Base-by-base conservation (phyloP, 345 rosid species). In the Erodium maritimum region DNA sequence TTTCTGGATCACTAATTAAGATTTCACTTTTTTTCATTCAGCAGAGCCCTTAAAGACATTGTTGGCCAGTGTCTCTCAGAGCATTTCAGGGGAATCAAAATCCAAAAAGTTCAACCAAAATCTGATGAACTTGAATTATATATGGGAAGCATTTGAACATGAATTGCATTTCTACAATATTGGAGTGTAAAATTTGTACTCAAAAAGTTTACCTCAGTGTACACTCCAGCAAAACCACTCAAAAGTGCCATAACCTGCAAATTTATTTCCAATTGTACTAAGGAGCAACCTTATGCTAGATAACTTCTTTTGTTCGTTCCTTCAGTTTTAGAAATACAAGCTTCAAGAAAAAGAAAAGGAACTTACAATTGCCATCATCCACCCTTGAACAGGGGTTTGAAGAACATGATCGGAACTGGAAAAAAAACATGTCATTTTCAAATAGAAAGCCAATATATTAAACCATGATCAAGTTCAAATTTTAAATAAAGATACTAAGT, bases 311-410 rank as follows among this genome's bases (percentile, higher is more conserved):
- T 25, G 33, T 61, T 50, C 5, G 37, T 59, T 53, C 19, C 62
- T 19, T 69, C 57, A 54, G 52, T 52, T 19, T 21, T 42, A 10
- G n/a, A 23, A 63, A 19, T 34, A 68, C 58, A 14, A 56, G 63
- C 42, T 48, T 48, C 55, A 69, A 46, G 50, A 21, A 45, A 7
- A 24, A n/a, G n/a, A n/a, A n/a, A 29, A 29, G 9, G 9, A 58
- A 73, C 94, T 85, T 70, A 93, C 99, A 79, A 93, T 83, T 59
- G 96, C 99, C 96, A 93, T 93, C 29, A 82, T 75, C 99, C 95
- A 93, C 63, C 99, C 96, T 34, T 77, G 86, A 61, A 82, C 67
- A 61, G 99, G 80, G 55, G 99, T 86, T 61, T 93, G 94, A 65
- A 93, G 87, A 71, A 86, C 96, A 61, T 57, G 95, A 79, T 93